Conservation (phyloP, 2,329 filamentous ascomycete genomes). For the Lecanosticta acicola region DNA sequence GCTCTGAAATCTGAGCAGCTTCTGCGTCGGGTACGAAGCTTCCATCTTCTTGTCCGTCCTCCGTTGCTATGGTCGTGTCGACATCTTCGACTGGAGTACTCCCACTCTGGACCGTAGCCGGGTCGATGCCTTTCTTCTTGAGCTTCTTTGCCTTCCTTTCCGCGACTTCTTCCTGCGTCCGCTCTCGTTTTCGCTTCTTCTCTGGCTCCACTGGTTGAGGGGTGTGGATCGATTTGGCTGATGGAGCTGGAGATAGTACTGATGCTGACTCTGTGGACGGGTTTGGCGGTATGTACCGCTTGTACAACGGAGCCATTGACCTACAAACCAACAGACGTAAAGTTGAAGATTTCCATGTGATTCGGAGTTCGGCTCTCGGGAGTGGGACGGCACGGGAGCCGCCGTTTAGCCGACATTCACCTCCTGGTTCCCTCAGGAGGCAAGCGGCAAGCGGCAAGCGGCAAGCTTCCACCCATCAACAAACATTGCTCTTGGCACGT, state of each 20-base stretch:
- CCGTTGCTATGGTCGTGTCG: neutral
- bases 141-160: conserved; percentile 31
- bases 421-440: too few relatives aligned
- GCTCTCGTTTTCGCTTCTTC: conserved; percentile 31
- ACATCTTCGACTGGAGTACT: conserved; percentile 1
- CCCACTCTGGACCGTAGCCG: conserved; percentile 7
- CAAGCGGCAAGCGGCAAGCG: too few relatives aligned
- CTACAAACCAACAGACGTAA: neutral
- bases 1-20: conserved; percentile 8
- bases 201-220: conserved; percentile 7
- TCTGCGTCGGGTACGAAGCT: neutral
- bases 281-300: conserved; percentile 43
- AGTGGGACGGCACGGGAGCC: too few relatives aligned
- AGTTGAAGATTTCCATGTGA: conserved; percentile 5
- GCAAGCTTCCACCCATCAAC: too few relatives aligned
- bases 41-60: neutral
- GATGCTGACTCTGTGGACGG: conserved; percentile 6
- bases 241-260: neutral
- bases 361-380: neutral
- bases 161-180: conserved; percentile 27
- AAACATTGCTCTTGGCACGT: too few relatives aligned
- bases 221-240: neutral
- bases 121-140: conserved; percentile 25
- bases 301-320: conserved; percentile 41
- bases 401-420: neutral